Percentiles rank a stretch among this genome's conserved stretches.
These are phyloP conservation scores for Chloranthus sessilifolius DNA, from an alignment of 164 flowering plant genomes.

Conservation along the genomic window DNA sequence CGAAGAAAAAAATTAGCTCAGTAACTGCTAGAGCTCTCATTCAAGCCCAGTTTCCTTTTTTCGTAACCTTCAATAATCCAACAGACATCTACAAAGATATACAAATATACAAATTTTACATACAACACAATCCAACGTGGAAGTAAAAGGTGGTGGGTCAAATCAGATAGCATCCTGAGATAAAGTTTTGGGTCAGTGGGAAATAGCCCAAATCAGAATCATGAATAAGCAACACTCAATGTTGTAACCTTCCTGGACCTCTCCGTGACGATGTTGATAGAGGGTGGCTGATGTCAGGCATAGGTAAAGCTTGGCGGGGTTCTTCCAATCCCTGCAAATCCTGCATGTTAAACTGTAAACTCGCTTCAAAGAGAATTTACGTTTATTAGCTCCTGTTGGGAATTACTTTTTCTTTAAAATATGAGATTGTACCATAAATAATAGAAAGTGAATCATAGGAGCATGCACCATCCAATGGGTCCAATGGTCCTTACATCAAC, in stretches of 20 bases:
- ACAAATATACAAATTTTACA: slow-evolving; percentile 37
- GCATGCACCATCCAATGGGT: neutral
- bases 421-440: too few relatives aligned
- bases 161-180: too few relatives aligned
- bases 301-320: slow-evolving; percentile 21
- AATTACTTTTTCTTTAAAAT: too few relatives aligned
- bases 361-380: neutral
- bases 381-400: too few relatives aligned
- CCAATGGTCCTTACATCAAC: neutral
- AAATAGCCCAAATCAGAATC: neutral
- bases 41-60: slow-evolving; percentile 14
- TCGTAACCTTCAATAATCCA: slow-evolving; percentile 17
- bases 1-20: slow-evolving; percentile 21
- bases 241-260: slow-evolving; percentile 46
- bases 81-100: slow-evolving; percentile 32
- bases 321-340: slow-evolving; percentile 55
- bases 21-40: slow-evolving; percentile 17
- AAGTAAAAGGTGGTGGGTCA: too few relatives aligned
- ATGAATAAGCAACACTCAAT: slow-evolving; percentile 16
- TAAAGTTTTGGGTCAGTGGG: neutral
- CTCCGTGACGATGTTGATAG: slow-evolving; percentile 53
- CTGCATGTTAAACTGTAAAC: slow-evolving; percentile 30
- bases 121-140: neutral
- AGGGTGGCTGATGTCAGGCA: slow-evolving; percentile 33
- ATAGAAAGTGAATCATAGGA: too few relatives aligned